Evolutionary conservation across 108 stramenopile species (phyloP).

Genomic region (Cyclostephanos tholiformis): DNA sequence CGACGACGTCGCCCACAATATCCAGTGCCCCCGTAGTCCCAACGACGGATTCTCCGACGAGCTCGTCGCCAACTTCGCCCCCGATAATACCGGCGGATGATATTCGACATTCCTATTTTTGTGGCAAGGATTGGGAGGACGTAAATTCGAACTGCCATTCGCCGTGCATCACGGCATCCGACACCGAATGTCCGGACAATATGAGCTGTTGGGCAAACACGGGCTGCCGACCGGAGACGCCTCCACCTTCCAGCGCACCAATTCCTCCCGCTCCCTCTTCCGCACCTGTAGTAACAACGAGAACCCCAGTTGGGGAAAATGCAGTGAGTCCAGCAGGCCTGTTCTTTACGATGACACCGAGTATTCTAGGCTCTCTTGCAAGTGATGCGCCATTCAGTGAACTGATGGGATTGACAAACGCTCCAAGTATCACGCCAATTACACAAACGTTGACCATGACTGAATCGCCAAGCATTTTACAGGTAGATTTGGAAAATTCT

Average conservation of each 20-base stretch:
- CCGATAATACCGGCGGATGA: constrained; percentile 44
- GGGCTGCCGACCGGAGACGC: constrained; percentile 26
- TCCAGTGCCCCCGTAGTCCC: constrained; percentile 14
- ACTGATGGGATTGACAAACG: too few relatives aligned
- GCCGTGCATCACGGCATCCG: constrained; percentile 36
- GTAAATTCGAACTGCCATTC: constrained; percentile 25
- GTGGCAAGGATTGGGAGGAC: constrained; percentile 44
- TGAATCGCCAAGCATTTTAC: too few relatives aligned
- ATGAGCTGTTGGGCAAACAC: constrained; percentile 40
- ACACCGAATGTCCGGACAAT: constrained; percentile 32
- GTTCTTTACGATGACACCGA: too few relatives aligned
- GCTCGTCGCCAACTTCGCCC: constrained; percentile 11
- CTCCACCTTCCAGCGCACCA: neutral
- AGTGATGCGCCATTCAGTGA: too few relatives aligned
- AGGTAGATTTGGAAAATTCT: too few relatives aligned
- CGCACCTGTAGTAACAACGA: neutral
- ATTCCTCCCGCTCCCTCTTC: neutral
- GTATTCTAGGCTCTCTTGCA: too few relatives aligned
- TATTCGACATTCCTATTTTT: constrained; percentile 46
- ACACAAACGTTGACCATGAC: too few relatives aligned
- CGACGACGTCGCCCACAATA: constrained; percentile 23
- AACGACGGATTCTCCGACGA: constrained; percentile 3
- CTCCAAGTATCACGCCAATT: too few relatives aligned
- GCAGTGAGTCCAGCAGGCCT: too few relatives aligned
- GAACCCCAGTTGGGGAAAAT: too few relatives aligned